Conservation (phyloP, 768 basidiomycete genomes). For the Lenzites betulinus region DNA sequence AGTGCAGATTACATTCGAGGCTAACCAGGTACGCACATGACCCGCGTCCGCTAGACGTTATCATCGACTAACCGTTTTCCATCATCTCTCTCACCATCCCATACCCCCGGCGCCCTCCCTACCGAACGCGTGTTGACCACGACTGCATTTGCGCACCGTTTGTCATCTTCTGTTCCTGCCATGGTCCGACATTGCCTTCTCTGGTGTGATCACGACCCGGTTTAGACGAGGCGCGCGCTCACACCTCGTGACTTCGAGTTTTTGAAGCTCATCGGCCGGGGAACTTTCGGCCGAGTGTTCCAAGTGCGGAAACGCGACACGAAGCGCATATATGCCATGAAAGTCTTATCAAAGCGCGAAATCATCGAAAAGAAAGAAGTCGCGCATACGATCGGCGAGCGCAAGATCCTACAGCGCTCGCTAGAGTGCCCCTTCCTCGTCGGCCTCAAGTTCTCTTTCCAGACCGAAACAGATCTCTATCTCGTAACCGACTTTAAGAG, state of each 20-base stretch:
- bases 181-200: not conserved
- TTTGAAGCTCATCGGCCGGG: constrained; percentile 96
- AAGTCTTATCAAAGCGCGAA: constrained; percentile 97
- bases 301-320: constrained; percentile 99
- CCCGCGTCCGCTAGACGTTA: not conserved
- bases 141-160: not conserved
- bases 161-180: too few species aligned
- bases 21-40: constrained; percentile 68
- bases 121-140: constrained; percentile 8
- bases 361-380: constrained; percentile 99
- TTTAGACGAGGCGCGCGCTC: constrained; percentile 78
- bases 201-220: not conserved
- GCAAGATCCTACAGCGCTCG: constrained; percentile 95
- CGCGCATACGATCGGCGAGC: constrained; percentile 98
- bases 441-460: constrained; percentile 97
- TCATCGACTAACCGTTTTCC: constrained; percentile 7
- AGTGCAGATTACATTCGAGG: constrained; percentile 92
- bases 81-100: constrained; percentile 3
- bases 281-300: constrained; percentile 98
- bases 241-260: constrained; percentile 98
- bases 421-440: constrained; percentile 96
- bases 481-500: constrained; percentile 99
- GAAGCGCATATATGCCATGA: constrained; percentile 99
- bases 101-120: not conserved
- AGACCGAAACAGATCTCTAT: constrained; percentile 93